Evolutionary conservation across 306 rosid genomes (phyloP).

Genomic region (Acacia acuminata): DNA sequence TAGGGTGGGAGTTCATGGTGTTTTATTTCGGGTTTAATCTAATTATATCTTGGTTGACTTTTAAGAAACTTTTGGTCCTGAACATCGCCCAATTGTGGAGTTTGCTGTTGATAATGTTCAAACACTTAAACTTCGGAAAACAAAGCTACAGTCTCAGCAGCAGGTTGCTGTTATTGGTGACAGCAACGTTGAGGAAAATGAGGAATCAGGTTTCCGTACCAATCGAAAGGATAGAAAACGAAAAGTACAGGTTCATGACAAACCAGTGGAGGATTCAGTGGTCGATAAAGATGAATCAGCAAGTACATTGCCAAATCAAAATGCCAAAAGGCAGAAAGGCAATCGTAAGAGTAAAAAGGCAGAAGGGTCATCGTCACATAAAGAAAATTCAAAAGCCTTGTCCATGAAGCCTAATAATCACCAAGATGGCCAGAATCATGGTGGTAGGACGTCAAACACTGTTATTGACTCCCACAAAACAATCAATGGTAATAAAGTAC

Average conservation of each 20-base stretch:
- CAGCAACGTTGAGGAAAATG: slow-evolving; percentile 18
- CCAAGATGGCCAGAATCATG: slow-evolving; percentile 40
- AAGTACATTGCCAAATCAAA: slow-evolving; percentile 31
- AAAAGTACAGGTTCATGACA: slow-evolving; percentile 46
- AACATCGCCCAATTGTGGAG: slow-evolving; percentile 92
- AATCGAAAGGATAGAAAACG: slow-evolving; percentile 47
- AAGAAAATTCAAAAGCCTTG: slow-evolving; percentile 33
- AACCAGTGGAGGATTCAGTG: slow-evolving; percentile 34
- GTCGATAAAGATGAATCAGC: slow-evolving; percentile 34
- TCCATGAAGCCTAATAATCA: slow-evolving; percentile 31
- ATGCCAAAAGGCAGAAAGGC: slow-evolving; percentile 57
- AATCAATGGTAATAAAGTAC: slow-evolving; percentile 32
- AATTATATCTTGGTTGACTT: slow-evolving; percentile 25
- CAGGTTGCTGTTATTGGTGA: slow-evolving; percentile 33
- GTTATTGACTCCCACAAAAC: slow-evolving; percentile 22
- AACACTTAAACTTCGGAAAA: slow-evolving; percentile 62
- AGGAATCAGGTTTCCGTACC: slow-evolving; percentile 33
- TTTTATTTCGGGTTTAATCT: slow-evolving; percentile 5
- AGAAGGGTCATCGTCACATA: slow-evolving; percentile 9
- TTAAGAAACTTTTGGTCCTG: slow-evolving; percentile 89
- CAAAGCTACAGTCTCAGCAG: slow-evolving; percentile 56
- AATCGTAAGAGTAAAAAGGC: slow-evolving; percentile 32
- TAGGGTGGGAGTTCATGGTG: not conserved
- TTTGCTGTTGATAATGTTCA: slow-evolving; percentile 91
- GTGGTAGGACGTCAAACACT: slow-evolving; percentile 22